Conservation (phyloP, 345 rosid genomes). For the Carallia brachiata region DNA sequence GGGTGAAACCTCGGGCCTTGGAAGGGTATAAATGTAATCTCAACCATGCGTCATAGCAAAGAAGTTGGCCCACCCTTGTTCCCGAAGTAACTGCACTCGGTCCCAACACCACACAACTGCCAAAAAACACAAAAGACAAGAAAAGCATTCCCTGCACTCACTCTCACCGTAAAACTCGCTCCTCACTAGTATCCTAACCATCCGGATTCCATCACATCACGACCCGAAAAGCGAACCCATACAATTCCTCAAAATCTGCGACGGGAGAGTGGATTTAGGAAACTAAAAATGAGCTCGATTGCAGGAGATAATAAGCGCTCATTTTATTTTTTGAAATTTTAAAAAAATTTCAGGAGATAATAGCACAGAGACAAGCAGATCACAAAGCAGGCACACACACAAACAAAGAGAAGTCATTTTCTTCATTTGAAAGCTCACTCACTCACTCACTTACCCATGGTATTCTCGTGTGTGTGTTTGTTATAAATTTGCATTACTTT, state of each 20-base stretch:
- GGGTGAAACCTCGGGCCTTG: no score
- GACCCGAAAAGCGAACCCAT: no score
- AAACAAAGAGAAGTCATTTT: neutral
- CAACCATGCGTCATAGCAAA: constrained; percentile 21
- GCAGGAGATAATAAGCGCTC: constrained; percentile 3
- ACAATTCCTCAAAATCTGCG: no score
- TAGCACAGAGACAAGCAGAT: neutral
- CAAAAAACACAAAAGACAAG: neutral
- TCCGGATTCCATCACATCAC: no score
- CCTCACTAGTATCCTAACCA: neutral
- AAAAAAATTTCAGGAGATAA: neutral
- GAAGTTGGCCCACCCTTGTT: constrained; percentile 30
- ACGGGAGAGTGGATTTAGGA: neutral
- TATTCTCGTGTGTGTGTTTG: constrained; percentile 13
- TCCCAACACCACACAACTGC: constrained; percentile 16
- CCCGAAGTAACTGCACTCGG: constrained; percentile 36
- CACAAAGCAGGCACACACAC: neutral
- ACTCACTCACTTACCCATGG: constrained; percentile 22
- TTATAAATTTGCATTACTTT: neutral
- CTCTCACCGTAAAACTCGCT: neutral
- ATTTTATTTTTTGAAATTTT: neutral
- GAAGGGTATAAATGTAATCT: constrained; percentile 25
- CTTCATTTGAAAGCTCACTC: constrained; percentile 44
- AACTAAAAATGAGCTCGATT: neutral
- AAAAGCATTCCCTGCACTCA: constrained; percentile 1